A percentile compares a stretch with the other conserved stretches of the same genome.
Conservation (phyloP, 257 asterid genomes). For the Gynochthodes officinalis region DNA sequence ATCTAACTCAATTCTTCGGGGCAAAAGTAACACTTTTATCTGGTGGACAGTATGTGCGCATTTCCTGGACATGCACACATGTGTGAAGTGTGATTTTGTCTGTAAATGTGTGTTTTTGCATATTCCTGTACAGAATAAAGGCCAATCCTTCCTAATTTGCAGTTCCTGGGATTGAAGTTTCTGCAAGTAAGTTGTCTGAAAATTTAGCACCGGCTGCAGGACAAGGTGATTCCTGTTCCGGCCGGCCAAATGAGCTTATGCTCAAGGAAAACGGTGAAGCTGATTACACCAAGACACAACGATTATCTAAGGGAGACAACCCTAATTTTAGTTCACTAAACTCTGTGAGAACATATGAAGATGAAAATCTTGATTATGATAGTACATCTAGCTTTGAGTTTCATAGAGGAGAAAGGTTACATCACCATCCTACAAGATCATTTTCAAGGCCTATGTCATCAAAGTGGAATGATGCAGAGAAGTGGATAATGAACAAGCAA, state of each 20-base stretch:
- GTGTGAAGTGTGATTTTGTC: background rate
- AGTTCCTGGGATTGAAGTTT: conserved; percentile 18
- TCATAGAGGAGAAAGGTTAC: conserved; percentile 82
- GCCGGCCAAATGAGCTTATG: conserved; percentile 23
- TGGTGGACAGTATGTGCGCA: background rate
- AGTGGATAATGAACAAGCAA: conserved; percentile 91
- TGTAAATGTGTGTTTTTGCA: background rate
- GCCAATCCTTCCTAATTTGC: conserved; percentile 1
- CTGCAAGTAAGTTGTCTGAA: conserved; percentile 15
- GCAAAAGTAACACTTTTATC: too few species aligned
- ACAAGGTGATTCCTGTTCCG: conserved; percentile 23
- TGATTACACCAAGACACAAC: conserved; percentile 36
- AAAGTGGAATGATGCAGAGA: conserved; percentile 98
- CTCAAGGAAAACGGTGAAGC: conserved; percentile 38
- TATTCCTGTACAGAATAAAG: background rate
- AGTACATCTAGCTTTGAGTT: conserved; percentile 98
- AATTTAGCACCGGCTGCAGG: conserved; percentile 10
- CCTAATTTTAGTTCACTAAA: conserved; percentile 61
- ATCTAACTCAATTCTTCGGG: background rate
- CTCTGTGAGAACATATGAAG: conserved; percentile 58
- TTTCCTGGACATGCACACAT: background rate
- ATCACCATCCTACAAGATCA: conserved; percentile 59
- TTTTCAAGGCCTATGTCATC: conserved; percentile 79
- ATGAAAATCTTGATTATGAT: conserved; percentile 89
- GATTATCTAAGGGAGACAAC: conserved; percentile 46